Conservation (phyloP, 2,329 filamentous ascomycete genomes). For the Celoporthe dispersa region DNA sequence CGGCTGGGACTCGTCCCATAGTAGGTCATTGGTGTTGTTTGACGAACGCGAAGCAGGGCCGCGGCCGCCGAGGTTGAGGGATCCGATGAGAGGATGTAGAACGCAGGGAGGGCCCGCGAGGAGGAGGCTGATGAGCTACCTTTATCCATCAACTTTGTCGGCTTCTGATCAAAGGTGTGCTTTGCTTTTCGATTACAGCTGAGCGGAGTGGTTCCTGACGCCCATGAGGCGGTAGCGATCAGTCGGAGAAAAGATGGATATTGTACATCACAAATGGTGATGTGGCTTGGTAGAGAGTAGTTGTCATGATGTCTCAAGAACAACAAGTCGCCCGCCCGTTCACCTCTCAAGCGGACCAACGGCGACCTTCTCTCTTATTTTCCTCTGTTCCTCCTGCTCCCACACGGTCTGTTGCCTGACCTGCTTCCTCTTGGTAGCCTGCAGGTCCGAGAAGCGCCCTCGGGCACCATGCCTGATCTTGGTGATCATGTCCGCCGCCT, state of each 20-base stretch:
- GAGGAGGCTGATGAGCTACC: not conserved
- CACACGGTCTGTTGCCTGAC: constrained; percentile 43
- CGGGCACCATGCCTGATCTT: constrained; percentile 84
- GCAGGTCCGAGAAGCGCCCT: constrained; percentile 61
- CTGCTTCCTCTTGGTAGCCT: constrained; percentile 56
- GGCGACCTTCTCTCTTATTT: constrained; percentile 54
- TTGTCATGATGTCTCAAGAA: constrained; percentile 16
- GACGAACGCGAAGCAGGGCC: not conserved
- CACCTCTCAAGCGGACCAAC: constrained; percentile 56
- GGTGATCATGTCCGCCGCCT: constrained; percentile 88
- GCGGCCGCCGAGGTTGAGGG: no score
- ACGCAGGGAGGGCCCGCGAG: not conserved
- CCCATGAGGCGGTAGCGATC: not conserved
- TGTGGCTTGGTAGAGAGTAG: not conserved
- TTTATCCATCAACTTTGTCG: not conserved
- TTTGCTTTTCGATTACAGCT: not conserved
- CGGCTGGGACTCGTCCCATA: not conserved
- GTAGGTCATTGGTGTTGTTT: not conserved
- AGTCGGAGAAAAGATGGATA: not conserved
- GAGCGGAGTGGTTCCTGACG: not conserved
- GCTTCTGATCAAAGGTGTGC: not conserved
- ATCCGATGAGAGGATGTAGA: not conserved
- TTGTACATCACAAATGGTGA: not conserved
- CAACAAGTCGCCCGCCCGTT: constrained; percentile 4
- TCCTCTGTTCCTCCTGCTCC: constrained; percentile 46